Percentiles rank a stretch among this genome's conserved stretches.
phyloP scores from a whole-genome alignment of 1,284 basidiomycete species.

The Stygiomarasmius scandens region DNA sequence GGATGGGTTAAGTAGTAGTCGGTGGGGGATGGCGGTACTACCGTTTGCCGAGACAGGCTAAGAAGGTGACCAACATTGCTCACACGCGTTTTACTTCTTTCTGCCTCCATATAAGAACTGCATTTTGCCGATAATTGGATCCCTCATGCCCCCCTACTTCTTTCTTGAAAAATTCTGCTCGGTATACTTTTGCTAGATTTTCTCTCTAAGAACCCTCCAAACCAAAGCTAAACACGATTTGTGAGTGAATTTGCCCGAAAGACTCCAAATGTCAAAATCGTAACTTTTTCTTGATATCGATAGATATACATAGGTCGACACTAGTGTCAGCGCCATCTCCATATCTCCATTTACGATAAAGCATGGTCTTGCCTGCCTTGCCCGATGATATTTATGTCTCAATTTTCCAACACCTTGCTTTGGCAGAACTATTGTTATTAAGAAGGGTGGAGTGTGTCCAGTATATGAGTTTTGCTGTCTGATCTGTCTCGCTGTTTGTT shows the following conservation, averaged over 20 bases:
- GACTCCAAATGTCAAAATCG: not conserved
- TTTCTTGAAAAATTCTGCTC: not conserved
- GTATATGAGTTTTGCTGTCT: not conserved
- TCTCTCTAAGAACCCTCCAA: not conserved
- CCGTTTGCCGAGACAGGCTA: not conserved
- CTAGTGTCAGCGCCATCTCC: not conserved
- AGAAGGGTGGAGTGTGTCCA: constrained; percentile 31
- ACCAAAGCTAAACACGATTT: too few relatives aligned
- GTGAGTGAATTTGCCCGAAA: too few relatives aligned
- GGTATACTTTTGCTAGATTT: not conserved
- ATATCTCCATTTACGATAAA: not conserved
- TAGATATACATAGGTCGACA: not conserved
- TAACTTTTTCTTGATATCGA: not conserved
- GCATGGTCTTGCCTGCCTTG: constrained; percentile 21
- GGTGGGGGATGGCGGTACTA: not conserved
- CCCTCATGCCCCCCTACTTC: not conserved
- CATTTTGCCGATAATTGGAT: not conserved
- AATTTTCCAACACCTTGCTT: constrained; percentile 34
- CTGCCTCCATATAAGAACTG: not conserved
- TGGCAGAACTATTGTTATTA: constrained; percentile 38
- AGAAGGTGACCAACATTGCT: not conserved
- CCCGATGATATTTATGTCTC: constrained; percentile 39
- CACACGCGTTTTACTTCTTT: not conserved
- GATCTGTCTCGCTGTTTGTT: not conserved
- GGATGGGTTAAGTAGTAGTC: not conserved